Evolutionary conservation across 306 rosid genomes (phyloP).

Genomic region (Casuarina equisetifolia): DNA sequence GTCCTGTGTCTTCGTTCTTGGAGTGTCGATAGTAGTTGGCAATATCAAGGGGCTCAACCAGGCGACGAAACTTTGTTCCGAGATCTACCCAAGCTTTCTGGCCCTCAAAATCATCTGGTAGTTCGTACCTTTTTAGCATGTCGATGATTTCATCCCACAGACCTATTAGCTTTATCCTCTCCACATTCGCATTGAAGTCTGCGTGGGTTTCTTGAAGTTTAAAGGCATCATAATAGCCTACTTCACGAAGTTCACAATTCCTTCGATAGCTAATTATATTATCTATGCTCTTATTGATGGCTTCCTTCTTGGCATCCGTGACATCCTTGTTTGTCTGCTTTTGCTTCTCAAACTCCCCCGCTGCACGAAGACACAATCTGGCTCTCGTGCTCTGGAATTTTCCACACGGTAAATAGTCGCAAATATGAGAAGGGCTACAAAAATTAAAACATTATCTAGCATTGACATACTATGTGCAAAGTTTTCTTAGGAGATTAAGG

Average conservation of each 20-base stretch:
- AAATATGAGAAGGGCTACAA: background rate
- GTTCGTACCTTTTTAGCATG: background rate
- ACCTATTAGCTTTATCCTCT: constrained; percentile 51
- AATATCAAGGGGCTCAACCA: constrained; percentile 51
- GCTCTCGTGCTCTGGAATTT: too few relatives aligned
- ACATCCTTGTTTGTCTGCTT: constrained; percentile 36
- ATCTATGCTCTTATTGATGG: constrained; percentile 12
- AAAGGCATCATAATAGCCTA: constrained; percentile 69
- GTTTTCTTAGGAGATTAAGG: too few relatives aligned
- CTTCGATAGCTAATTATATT: background rate
- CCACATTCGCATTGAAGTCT: constrained; percentile 75
- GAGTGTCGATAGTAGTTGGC: constrained; percentile 51
- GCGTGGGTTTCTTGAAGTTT: constrained; percentile 45
- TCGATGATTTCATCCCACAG: constrained; percentile 39
- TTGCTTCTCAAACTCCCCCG: constrained; percentile 53
- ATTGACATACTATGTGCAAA: background rate
- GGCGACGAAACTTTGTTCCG: constrained; percentile 40
- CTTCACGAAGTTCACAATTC: background rate
- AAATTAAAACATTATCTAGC: background rate
- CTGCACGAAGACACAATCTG: constrained; percentile 56
- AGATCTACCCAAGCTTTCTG: constrained; percentile 25
- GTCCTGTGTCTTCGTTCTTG: constrained; percentile 38
- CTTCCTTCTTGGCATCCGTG: constrained; percentile 16
- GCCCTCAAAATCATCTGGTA: background rate
- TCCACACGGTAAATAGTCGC: too few relatives aligned